Evolutionary conservation across 331 rosid genomes (phyloP).

Genomic region (Quercus lobata): DNA sequence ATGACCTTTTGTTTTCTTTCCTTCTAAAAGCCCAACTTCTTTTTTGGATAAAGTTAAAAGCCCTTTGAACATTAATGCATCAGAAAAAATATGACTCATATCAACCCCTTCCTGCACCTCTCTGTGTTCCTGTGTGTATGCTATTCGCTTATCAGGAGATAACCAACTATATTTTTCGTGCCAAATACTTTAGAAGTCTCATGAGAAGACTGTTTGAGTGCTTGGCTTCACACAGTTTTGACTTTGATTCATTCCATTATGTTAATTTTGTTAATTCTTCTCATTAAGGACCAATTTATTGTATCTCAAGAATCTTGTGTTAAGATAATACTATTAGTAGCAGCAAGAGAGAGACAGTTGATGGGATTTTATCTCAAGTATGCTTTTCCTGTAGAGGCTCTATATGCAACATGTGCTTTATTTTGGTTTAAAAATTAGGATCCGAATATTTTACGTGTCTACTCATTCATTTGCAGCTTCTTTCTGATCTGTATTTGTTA

Average conservation of each 20-base stretch:
- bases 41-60: background rate
- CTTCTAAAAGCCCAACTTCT: too few species aligned
- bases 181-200: background rate
- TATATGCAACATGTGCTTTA: background rate
- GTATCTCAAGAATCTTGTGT: background rate
- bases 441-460: background rate
- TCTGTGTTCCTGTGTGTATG: background rate
- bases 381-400: background rate
- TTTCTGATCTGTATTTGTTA: slow-evolving; percentile 24
- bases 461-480: slow-evolving; percentile 14
- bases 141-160: background rate
- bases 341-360: background rate
- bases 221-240: background rate
- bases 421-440: background rate
- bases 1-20: too few species aligned
- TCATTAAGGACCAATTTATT: background rate
- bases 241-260: background rate
- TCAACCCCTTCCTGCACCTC: background rate
- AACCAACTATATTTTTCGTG: background rate
- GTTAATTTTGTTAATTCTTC: background rate
- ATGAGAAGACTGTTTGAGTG: background rate
- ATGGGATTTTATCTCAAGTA: background rate
- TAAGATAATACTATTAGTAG: background rate
- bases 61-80: background rate
- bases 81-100: background rate